These are phyloP conservation scores for Ustilago tritici DNA, from an alignment of 1,284 basidiomycete genomes.

Conservation along the genomic window DNA sequence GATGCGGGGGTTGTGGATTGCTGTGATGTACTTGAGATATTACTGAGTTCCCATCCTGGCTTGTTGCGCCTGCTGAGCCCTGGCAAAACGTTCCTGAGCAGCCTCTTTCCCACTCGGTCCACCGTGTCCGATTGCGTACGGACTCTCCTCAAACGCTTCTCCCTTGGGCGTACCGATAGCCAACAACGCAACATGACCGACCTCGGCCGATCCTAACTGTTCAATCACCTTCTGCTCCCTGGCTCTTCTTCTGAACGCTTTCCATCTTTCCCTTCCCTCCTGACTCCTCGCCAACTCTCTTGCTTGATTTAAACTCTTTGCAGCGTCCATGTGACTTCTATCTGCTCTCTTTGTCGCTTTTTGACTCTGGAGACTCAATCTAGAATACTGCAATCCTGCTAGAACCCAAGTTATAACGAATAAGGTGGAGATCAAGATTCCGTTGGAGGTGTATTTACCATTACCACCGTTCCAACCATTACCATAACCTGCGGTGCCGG, in stretches of 20 bases:
- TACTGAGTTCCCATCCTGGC: neutral
- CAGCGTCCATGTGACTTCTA: conserved; percentile 31
- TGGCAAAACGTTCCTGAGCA: conserved; percentile 25
- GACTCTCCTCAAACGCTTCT: neutral
- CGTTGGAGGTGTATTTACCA: conserved; percentile 39
- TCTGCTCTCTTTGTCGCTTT: conserved; percentile 43
- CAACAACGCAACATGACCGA: neutral
- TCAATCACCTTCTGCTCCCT: conserved; percentile 32
- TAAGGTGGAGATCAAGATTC: conserved; percentile 36
- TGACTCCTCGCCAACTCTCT: conserved; percentile 29
- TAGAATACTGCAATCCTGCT: conserved; percentile 40
- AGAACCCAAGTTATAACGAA: conserved; percentile 51
- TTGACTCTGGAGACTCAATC: conserved; percentile 38
- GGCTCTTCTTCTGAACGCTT: conserved; percentile 25
- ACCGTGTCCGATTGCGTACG: conserved; percentile 42
- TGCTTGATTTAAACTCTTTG: conserved; percentile 26
- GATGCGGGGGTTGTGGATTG: neutral
- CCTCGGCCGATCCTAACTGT: neutral
- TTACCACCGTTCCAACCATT: conserved; percentile 43
- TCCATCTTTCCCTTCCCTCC: conserved; percentile 31
- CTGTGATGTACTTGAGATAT: neutral
- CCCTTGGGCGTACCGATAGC: neutral
- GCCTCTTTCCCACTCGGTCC: conserved; percentile 48
- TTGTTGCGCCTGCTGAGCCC: conserved; percentile 7
- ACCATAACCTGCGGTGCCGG: neutral